Evolutionary conservation across 2,329 filamentous ascomycete genomes (phyloP).

Genomic region (Hirsutella rhossiliensis): DNA sequence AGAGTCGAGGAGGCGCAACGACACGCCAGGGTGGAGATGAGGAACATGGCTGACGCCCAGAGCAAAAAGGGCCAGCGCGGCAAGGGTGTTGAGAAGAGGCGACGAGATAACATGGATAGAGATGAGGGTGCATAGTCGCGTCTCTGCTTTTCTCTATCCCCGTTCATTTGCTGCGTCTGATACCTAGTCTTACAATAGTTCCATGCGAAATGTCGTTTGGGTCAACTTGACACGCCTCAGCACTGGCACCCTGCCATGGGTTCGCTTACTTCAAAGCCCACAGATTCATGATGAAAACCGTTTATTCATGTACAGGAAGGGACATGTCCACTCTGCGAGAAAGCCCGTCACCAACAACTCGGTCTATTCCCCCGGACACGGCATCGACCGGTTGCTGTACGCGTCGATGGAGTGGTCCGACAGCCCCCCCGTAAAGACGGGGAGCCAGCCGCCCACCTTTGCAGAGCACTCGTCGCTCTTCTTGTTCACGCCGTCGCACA

Average conservation of each 20-base stretch:
- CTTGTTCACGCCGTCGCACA: neutral
- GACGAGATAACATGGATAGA: conserved; percentile 56
- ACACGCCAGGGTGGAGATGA: conserved; percentile 70
- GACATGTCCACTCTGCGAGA: too few relatives aligned
- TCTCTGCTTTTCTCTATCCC: neutral
- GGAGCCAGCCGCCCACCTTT: neutral
- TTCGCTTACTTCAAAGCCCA: too few relatives aligned
- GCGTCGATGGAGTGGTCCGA: too few relatives aligned
- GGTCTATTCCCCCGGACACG: too few relatives aligned
- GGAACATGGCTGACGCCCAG: conserved; percentile 60
- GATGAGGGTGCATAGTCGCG: conserved; percentile 51
- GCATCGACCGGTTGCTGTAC: too few relatives aligned
- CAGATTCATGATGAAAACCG: too few relatives aligned
- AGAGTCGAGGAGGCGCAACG: conserved; percentile 77
- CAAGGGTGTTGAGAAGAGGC: conserved; percentile 27
- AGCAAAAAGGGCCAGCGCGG: conserved; percentile 40
- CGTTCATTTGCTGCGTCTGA: neutral
- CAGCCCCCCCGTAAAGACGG: neutral
- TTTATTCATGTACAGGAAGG: too few relatives aligned
- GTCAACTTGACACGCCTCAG: too few relatives aligned
- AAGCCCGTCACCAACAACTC: too few relatives aligned
- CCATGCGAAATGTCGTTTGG: too few relatives aligned
- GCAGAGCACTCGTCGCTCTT: neutral
- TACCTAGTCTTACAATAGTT: neutral
- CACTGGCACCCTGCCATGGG: too few relatives aligned